Percentiles rank a stretch among this genome's conserved stretches.
These are phyloP conservation scores for Linum tenue DNA, from an alignment of 345 rosid species.

Conservation along the genomic window DNA sequence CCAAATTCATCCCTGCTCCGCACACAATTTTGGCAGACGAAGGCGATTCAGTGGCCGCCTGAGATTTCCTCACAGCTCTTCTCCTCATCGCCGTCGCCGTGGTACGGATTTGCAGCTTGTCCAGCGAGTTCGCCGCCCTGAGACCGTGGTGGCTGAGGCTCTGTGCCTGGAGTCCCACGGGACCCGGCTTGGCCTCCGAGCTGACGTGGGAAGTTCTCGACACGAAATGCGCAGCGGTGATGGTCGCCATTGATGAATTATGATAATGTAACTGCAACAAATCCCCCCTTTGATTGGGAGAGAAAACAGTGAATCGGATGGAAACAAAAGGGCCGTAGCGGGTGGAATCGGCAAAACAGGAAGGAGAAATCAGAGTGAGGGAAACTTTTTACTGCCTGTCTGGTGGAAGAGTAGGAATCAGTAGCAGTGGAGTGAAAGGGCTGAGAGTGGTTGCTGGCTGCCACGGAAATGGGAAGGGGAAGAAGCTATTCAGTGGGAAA, in stretches of 20 bases:
- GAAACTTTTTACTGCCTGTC: no score
- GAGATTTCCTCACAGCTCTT: constrained; percentile 21
- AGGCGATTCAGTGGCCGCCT: constrained; percentile 10
- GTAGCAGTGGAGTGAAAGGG: no score
- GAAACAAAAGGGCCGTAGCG: background rate
- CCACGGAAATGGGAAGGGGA: background rate
- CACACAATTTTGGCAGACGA: constrained; percentile 30
- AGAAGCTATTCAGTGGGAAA: no score
- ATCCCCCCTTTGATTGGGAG: background rate
- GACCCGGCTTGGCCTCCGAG: constrained; percentile 22
- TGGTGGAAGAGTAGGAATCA: no score
- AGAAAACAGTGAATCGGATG: background rate
- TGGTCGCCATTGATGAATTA: constrained; percentile 32
- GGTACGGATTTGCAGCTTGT: constrained; percentile 32
- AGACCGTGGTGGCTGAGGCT: constrained; percentile 34
- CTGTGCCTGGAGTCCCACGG: constrained; percentile 18
- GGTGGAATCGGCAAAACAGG: background rate
- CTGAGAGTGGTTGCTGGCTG: background rate
- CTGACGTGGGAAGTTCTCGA: constrained; percentile 26
- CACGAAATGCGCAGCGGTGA: constrained; percentile 39
- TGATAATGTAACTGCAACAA: background rate
- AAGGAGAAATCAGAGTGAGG: background rate
- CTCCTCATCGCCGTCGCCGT: constrained; percentile 16
- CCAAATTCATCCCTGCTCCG: constrained; percentile 41
- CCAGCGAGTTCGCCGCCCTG: constrained; percentile 43